Evolutionary conservation across 345 rosid genomes (phyloP).

Genomic region (Syzygium oleosum): DNA sequence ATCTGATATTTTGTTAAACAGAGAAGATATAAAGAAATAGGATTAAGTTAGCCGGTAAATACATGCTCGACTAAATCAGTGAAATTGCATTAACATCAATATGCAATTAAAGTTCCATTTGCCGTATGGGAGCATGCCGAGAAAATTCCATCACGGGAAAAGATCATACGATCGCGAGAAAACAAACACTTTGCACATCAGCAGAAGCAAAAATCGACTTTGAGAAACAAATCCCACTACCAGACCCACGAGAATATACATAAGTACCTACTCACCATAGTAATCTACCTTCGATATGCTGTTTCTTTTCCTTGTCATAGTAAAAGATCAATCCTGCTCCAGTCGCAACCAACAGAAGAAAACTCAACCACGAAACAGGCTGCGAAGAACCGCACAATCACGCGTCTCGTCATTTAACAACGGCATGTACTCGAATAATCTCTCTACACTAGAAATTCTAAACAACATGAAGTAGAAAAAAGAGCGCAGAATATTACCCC

Average conservation of each 20-base stretch:
- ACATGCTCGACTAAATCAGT: background rate
- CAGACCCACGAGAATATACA: background rate
- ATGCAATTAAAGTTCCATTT: background rate
- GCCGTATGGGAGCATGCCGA: background rate
- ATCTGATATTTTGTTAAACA: background rate
- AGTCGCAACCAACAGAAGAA: slow-evolving; percentile 62
- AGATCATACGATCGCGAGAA: background rate
- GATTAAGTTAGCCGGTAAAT: background rate
- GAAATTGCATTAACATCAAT: background rate
- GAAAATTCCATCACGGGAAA: background rate
- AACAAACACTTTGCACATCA: background rate
- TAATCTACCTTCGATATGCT: slow-evolving; percentile 89
- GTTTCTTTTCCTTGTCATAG: slow-evolving; percentile 73
- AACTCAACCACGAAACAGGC: slow-evolving; percentile 96
- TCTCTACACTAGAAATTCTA: background rate
- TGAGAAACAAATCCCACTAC: background rate
- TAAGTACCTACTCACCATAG: slow-evolving; percentile 68
- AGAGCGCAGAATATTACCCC: slow-evolving; percentile 43
- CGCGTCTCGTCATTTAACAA: background rate
- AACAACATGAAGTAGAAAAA: background rate
- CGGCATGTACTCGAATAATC: background rate
- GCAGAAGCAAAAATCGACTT: background rate
- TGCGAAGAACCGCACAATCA: slow-evolving; percentile 10
- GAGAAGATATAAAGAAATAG: background rate
- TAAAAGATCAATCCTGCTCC: slow-evolving; percentile 73